Conservation (phyloP, 306 rosid genomes). For the Coriaria nepalensis region DNA sequence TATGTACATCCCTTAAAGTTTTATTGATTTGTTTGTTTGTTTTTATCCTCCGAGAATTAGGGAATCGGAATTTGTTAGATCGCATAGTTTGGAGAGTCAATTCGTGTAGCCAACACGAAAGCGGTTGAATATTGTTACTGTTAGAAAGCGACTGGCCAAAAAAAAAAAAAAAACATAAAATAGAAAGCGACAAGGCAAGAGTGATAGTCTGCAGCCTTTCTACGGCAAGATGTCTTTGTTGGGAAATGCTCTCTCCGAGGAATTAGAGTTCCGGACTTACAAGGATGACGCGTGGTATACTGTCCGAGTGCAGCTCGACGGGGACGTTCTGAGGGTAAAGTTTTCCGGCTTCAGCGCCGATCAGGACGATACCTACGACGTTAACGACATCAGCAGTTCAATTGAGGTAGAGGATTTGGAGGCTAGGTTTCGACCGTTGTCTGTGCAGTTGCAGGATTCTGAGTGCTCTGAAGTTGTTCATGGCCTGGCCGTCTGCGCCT, state of each 20-base stretch:
- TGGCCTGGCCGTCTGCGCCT: conserved; percentile 24
- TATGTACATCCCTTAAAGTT: no score
- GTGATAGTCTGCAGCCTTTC: not conserved
- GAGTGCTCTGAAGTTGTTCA: conserved; percentile 17
- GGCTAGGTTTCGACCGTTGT: conserved; percentile 22
- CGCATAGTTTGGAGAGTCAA: no score
- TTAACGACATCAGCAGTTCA: conserved; percentile 6
- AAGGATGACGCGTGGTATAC: conserved; percentile 36
- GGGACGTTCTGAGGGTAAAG: conserved; percentile 18
- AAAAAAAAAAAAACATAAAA: conserved; percentile 3
- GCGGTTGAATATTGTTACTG: no score
- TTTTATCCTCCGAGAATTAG: no score
- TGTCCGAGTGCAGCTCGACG: conserved; percentile 10
- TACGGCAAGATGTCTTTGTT: conserved; percentile 1
- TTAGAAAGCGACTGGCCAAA: not conserved
- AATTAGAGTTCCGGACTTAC: conserved; percentile 17
- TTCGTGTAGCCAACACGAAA: no score
- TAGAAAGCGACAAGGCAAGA: not conserved
- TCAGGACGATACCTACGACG: conserved; percentile 6
- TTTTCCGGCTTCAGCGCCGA: conserved; percentile 13
- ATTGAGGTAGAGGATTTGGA: conserved; percentile 17
- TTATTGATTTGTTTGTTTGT: no score
- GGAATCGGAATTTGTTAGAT: no score
- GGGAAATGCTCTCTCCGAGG: not conserved
- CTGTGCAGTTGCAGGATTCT: conserved; percentile 32